Base-by-base conservation (phyloP, 305 asterid genomes). In the Petunia hybrid region DNA sequence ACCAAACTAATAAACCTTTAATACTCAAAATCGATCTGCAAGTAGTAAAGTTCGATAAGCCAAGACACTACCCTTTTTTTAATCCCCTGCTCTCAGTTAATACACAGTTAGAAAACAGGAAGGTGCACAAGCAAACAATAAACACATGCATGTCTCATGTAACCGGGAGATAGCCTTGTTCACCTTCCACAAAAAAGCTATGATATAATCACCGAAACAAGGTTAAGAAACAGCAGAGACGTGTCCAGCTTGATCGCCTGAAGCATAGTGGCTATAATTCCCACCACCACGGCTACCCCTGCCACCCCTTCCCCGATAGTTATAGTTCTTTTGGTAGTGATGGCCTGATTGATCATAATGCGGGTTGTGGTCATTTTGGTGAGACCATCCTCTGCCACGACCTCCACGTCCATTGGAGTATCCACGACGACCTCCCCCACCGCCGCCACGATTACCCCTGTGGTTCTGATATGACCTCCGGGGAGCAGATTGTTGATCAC, bases 221-320 rank as follows among this genome's bases (percentile, higher is more conserved):
- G 10, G 53, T 90, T 85, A 91, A 22, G 91, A 85, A 83, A 89
- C 91, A 38, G 82, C 89, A 45, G 83, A 80, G 2, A 81, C 89
- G 41, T 84, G 81, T 31, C 82, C 84, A 60, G 81, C 81, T 76
- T 85, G 90, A 38, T 81, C 90, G 16, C 85, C 76, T 22, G 82
- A 69, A 68, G 85, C 90, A 59, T 77, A 73, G 83, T 84, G 39
- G 78, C 61, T 77, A 70, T 87, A 82, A 77, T 80, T 81, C 12
- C 92, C 94, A 42, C 87, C 84, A 43, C 59, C 60, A 10, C 59
- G 38, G 81, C 66, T 79, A 77, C 94, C 97, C 88, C 98, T 86
- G 69, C 97, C 95, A 1, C 98, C 95, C 65, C 94, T 87, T 78
- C 97, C 98, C 85, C 96, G 83, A 84, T 64, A 87, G 48, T 88